These are phyloP conservation scores for Chaetomium cochliodes DNA, from an alignment of 495 filamentous ascomycete genomes.

Conservation along the genomic window DNA sequence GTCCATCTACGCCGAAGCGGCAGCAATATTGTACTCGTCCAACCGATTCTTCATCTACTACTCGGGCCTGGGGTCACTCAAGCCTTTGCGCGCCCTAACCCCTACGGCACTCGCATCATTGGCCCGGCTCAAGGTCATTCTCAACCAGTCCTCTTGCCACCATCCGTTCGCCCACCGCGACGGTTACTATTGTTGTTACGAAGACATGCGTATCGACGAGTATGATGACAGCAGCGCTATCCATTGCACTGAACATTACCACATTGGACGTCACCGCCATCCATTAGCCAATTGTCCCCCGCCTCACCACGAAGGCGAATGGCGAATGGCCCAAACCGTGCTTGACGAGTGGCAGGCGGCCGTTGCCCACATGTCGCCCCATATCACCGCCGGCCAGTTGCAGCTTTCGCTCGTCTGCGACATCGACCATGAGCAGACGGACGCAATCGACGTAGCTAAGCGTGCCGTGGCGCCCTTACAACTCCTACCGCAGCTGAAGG, in stretches of 20 bases:
- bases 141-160: constrained; percentile 10
- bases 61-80: background rate
- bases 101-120: constrained; percentile 5
- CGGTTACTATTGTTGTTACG: background rate
- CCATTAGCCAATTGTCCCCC: background rate
- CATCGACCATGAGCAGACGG: background rate
- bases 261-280: background rate
- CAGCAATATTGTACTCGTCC: constrained; percentile 13
- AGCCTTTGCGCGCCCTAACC: constrained; percentile 9
- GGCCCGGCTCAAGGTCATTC: constrained; percentile 11
- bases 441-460: background rate
- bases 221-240: background rate
- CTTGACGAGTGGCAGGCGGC: constrained; percentile 16
- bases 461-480: background rate
- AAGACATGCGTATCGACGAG: no score
- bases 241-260: background rate
- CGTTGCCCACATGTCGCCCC: constrained; percentile 5
- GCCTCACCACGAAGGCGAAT: background rate
- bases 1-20: constrained; percentile 13
- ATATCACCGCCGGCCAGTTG: background rate
- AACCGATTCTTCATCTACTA: constrained; percentile 16
- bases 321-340: background rate
- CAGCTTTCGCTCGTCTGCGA: constrained; percentile 13
- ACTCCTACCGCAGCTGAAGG: background rate
- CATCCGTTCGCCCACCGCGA: background rate